Conservation (phyloP, 2,329 filamentous ascomycete genomes). For the Lojkania enalia region DNA sequence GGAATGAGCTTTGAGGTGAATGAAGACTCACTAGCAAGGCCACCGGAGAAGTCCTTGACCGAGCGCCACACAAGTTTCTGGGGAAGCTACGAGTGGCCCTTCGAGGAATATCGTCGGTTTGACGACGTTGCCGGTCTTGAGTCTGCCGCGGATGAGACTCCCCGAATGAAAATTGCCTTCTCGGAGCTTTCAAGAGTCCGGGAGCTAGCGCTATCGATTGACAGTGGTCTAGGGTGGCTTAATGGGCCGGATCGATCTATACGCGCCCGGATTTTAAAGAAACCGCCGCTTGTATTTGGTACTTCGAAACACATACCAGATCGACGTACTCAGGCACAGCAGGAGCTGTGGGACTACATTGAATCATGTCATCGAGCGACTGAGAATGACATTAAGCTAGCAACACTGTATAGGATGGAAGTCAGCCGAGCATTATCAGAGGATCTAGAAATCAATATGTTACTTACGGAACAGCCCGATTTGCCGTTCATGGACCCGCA, state of each 20-base stretch:
- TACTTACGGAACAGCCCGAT: conserved; percentile 23
- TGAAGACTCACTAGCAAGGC: conserved; percentile 54
- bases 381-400: conserved; percentile 29
- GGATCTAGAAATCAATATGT: conserved; percentile 14
- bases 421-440: conserved; percentile 19
- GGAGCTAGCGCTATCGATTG: conserved; percentile 69
- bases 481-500: conserved; percentile 37
- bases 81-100: conserved; percentile 68
- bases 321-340: conserved; percentile 38
- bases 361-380: conserved; percentile 23
- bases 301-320: conserved; percentile 43
- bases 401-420: conserved; percentile 35
- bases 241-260: conserved; percentile 62
- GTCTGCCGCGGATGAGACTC: conserved; percentile 64
- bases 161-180: conserved; percentile 64
- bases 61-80: conserved; percentile 62
- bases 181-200: conserved; percentile 58
- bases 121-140: conserved; percentile 63
- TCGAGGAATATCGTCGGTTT: conserved; percentile 62
- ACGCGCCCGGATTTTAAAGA: conserved; percentile 52
- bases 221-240: conserved; percentile 70
- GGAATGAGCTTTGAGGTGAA: conserved; percentile 71
- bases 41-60: conserved; percentile 61
- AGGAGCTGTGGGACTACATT: conserved; percentile 42
- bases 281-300: conserved; percentile 53